Conservation (phyloP, 2,329 filamentous ascomycete species). For the Thelonectria blattea region DNA sequence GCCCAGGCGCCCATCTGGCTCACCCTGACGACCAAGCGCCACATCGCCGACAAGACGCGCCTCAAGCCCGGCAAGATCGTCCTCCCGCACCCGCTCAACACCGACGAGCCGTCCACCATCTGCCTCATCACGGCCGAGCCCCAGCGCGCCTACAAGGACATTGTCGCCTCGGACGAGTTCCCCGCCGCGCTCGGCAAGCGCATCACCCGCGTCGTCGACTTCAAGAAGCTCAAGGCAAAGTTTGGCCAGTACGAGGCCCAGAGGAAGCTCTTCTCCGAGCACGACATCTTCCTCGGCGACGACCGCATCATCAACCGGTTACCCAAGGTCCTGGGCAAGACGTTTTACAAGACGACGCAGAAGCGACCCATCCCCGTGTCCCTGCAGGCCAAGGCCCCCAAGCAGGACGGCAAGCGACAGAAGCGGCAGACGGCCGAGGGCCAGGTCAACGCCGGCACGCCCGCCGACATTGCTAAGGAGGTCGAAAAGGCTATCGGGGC, state of each 20-base stretch:
- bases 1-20: constrained; percentile 65
- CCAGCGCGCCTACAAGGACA: constrained; percentile 89
- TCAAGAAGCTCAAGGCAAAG: constrained; percentile 80
- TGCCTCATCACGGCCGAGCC: constrained; percentile 85
- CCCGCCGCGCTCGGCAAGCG: constrained; percentile 69
- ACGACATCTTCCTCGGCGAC: constrained; percentile 94
- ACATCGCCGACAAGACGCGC: constrained; percentile 73
- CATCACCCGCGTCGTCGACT: constrained; percentile 79
- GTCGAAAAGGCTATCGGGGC: constrained; percentile 77
- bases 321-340: constrained; percentile 83
- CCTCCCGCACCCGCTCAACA: constrained; percentile 78
- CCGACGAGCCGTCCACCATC: constrained; percentile 68
- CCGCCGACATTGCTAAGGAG: constrained; percentile 76
- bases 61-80: constrained; percentile 85
- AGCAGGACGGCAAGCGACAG: constrained; percentile 63
- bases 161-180: constrained; percentile 76
- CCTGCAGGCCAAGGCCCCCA: constrained; percentile 67
- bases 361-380: constrained; percentile 89
- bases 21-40: constrained; percentile 68
- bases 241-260: constrained; percentile 88
- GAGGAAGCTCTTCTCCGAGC: constrained; percentile 81
- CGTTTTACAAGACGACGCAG: constrained; percentile 81
- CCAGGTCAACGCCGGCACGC: constrained; percentile 55
- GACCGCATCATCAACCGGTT: constrained; percentile 80
- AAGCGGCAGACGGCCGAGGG: constrained; percentile 57